Conservation (phyloP, 2,329 filamentous ascomycete species). For the Fusarium guadeloupense region DNA sequence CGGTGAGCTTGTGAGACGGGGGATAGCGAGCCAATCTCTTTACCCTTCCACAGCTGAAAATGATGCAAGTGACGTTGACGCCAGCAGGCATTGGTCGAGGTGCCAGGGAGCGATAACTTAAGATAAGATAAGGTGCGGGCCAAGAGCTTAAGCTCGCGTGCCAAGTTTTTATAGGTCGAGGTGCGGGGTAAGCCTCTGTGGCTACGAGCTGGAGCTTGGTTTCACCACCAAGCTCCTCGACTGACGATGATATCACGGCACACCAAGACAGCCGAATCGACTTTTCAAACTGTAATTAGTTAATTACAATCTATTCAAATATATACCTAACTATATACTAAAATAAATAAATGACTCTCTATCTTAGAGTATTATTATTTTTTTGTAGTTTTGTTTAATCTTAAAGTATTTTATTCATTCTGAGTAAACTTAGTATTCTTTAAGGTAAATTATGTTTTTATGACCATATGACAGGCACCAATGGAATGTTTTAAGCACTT, state of each 20-base stretch:
- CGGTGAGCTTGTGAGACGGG: constrained; percentile 5
- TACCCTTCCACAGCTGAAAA: constrained; percentile 24
- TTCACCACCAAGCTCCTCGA: neutral
- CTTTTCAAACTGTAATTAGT: too few species aligned
- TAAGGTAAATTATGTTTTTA: too few species aligned
- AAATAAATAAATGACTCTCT: too few species aligned
- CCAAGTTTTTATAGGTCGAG: constrained; percentile 11
- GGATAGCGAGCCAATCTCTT: neutral
- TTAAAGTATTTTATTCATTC: too few species aligned
- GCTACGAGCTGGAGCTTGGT: neutral
- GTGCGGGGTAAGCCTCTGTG: neutral
- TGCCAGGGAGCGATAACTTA: neutral
- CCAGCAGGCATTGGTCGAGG: constrained; percentile 12
- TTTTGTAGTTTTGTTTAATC: too few species aligned
- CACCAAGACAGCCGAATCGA: too few species aligned
- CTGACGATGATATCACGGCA: constrained; percentile 6
- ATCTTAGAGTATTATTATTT: too few species aligned
- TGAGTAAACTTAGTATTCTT: too few species aligned
- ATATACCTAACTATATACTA: too few species aligned
- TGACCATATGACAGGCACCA: too few species aligned
- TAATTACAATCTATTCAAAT: too few species aligned
- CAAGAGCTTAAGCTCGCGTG: constrained; percentile 10
- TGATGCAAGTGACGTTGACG: constrained; percentile 35
- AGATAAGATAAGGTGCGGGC: constrained; percentile 30
- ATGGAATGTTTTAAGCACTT: neutral